Evolutionary conservation across 73 alveolate genomes (phyloP).

Genomic region (Durusdinium trenchii): DNA sequence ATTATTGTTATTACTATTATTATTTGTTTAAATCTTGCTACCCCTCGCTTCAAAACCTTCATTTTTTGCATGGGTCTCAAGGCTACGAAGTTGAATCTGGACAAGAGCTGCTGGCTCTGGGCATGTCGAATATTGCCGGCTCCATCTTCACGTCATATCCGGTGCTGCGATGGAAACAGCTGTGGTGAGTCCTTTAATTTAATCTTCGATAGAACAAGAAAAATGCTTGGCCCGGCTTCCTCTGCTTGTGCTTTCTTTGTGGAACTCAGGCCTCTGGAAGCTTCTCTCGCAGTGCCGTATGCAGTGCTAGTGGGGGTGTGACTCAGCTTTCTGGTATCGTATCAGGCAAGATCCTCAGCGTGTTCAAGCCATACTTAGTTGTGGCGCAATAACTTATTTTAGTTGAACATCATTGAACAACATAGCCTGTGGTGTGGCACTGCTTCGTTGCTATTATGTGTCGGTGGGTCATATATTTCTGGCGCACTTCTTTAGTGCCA

Average conservation of each 20-base stretch:
- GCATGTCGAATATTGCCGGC: constrained; percentile 30
- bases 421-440: neutral
- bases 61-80: neutral
- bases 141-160: constrained; percentile 67
- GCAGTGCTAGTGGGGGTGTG: constrained; percentile 23
- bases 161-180: neutral
- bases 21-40: too few relatives aligned
- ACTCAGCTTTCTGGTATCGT: constrained; percentile 36
- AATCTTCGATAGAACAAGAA: neutral
- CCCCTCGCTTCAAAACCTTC: too few relatives aligned
- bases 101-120: constrained; percentile 82
- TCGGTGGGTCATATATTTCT: neutral
- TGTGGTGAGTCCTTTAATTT: neutral
- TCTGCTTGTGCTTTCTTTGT: neutral
- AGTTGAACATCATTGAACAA: neutral
- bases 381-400: neutral
- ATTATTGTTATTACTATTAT: too few relatives aligned
- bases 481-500: neutral
- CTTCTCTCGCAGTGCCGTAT: constrained; percentile 61
- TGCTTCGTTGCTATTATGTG: neutral
- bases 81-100: constrained; percentile 19
- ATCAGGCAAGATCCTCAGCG: neutral
- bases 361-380: neutral
- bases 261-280: constrained; percentile 35
- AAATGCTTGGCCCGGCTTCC: neutral